A percentile compares a stretch with the other conserved stretches of the same genome.
Conservation (phyloP, 192 early-diverging fungal species). For the Coemansia sp. region DNA sequence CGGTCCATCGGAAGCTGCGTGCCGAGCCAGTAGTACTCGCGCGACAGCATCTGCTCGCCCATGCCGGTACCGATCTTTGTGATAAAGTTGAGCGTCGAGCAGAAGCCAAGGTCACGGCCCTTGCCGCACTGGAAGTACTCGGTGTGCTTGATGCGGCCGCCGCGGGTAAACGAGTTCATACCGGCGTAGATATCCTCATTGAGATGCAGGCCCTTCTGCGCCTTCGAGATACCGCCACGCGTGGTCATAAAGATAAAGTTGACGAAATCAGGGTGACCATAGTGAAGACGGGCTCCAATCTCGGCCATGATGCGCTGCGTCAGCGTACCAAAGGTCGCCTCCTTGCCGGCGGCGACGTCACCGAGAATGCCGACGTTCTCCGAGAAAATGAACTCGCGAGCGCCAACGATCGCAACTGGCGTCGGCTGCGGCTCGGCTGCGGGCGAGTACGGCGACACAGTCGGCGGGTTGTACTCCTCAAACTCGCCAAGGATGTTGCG, state of each 20-base stretch:
- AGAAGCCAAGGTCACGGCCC: conserved; percentile 86
- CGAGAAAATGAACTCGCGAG: conserved; percentile 82
- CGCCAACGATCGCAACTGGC: conserved; percentile 84
- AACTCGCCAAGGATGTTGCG: conserved; percentile 83
- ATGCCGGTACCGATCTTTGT: conserved; percentile 90
- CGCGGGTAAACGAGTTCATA: conserved; percentile 82
- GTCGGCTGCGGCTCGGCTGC: conserved; percentile 57
- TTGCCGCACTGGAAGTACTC: conserved; percentile 92
- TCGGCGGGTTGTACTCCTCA: conserved; percentile 67
- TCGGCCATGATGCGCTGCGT: conserved; percentile 84
- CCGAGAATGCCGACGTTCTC: conserved; percentile 81
- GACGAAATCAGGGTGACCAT: conserved; percentile 87
- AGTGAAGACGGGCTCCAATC: conserved; percentile 79
- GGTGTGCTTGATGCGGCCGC: conserved; percentile 83
- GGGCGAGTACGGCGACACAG: conserved; percentile 67
- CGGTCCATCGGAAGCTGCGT: conserved; percentile 80
- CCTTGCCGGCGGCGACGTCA: conserved; percentile 88
- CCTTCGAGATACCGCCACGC: conserved; percentile 83
- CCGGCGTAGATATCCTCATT: conserved; percentile 94
- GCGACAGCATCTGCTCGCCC: conserved; percentile 91
- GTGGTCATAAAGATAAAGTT: conserved; percentile 87
- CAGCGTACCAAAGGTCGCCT: conserved; percentile 81
- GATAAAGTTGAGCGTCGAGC: conserved; percentile 83
- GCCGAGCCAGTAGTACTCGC: conserved; percentile 88
- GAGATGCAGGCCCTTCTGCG: conserved; percentile 84